Evolutionary conservation across 331 rosid genomes (phyloP).

Genomic region (Acacia pycnantha): DNA sequence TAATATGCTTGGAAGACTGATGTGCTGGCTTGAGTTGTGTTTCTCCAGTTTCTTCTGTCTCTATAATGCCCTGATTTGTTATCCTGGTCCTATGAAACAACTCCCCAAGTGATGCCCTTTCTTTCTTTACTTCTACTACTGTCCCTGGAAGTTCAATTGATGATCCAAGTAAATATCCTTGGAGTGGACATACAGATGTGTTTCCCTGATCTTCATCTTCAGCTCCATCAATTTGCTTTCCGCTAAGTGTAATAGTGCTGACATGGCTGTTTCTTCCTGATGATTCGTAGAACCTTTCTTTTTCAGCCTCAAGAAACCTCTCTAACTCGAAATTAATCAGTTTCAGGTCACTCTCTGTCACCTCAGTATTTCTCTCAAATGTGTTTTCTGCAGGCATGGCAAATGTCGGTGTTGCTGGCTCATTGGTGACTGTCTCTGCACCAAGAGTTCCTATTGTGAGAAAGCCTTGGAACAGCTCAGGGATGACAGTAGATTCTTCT

Average conservation of each 20-base stretch:
- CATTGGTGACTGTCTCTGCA: slow-evolving; percentile 51
- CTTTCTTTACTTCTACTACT: slow-evolving; percentile 52
- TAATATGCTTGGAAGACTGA: slow-evolving; percentile 50
- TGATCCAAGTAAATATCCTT: slow-evolving; percentile 82
- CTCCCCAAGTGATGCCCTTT: slow-evolving; percentile 61
- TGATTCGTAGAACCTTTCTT: slow-evolving; percentile 51
- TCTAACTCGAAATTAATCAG: slow-evolving; percentile 68
- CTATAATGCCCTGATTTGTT: slow-evolving; percentile 32
- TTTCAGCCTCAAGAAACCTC: slow-evolving; percentile 78
- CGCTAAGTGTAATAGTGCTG: slow-evolving; percentile 63
- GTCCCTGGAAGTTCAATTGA: slow-evolving; percentile 56
- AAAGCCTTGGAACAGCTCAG: slow-evolving; percentile 82
- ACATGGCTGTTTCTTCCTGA: slow-evolving; percentile 72
- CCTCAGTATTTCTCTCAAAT: slow-evolving; percentile 42
- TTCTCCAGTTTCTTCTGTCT: slow-evolving; percentile 40
- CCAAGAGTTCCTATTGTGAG: slow-evolving; percentile 94
- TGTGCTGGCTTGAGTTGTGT: slow-evolving; percentile 40
- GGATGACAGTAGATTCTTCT: slow-evolving; percentile 43
- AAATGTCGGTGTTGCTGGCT: slow-evolving; percentile 83
- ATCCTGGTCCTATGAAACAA: slow-evolving; percentile 61
- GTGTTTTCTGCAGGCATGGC: slow-evolving; percentile 55
- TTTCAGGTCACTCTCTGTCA: slow-evolving; percentile 71
- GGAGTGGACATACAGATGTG: slow-evolving; percentile 73
- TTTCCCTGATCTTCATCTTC: slow-evolving; percentile 61
- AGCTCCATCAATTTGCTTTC: slow-evolving; percentile 52